Percentiles rank a stretch among this genome's conserved stretches.
Conservation (phyloP, 495 filamentous ascomycete species). For the Xylaria grammica region DNA sequence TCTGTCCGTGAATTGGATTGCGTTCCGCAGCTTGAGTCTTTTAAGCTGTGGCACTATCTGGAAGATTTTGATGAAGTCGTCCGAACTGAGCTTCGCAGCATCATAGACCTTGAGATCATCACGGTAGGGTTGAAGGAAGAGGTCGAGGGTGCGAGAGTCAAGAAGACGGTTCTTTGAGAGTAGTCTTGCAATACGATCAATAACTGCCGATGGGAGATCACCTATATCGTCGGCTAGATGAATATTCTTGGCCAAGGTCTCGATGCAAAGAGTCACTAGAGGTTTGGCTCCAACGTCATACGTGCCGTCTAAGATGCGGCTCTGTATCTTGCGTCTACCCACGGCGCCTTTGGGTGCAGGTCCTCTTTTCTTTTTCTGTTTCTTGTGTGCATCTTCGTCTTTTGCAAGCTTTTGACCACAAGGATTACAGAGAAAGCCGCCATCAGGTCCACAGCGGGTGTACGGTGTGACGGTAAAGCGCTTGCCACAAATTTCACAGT, state of each 20-base stretch:
- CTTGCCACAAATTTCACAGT: slow-evolving; percentile 84
- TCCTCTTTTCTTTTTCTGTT: slow-evolving; percentile 50
- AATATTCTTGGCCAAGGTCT: slow-evolving; percentile 83
- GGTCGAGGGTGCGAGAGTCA: slow-evolving; percentile 68
- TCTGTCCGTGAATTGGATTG: slow-evolving; percentile 83
- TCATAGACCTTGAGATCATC: slow-evolving; percentile 79
- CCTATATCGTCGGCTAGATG: slow-evolving; percentile 82
- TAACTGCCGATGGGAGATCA: slow-evolving; percentile 68
- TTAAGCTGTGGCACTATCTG: slow-evolving; percentile 71
- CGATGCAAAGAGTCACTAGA: slow-evolving; percentile 78
- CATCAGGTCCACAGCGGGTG: slow-evolving; percentile 77
- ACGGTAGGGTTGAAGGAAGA: slow-evolving; percentile 75
- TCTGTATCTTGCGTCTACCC: slow-evolving; percentile 72
- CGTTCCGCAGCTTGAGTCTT: slow-evolving; percentile 74
- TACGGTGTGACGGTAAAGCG: slow-evolving; percentile 95
- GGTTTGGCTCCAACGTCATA: slow-evolving; percentile 70
- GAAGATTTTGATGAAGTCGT: slow-evolving; percentile 82
- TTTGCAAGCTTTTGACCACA: slow-evolving; percentile 80
- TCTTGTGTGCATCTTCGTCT: slow-evolving; percentile 67
- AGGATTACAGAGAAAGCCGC: slow-evolving; percentile 81
- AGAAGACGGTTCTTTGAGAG: slow-evolving; percentile 79
- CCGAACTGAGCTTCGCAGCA: slow-evolving; percentile 70
- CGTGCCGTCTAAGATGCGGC: slow-evolving; percentile 77
- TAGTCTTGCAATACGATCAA: slow-evolving; percentile 79
- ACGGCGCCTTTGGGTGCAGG: slow-evolving; percentile 45